Evolutionary conservation across 805 yeast species (phyloP).

Genomic region (Saccharomyces jurei): DNA sequence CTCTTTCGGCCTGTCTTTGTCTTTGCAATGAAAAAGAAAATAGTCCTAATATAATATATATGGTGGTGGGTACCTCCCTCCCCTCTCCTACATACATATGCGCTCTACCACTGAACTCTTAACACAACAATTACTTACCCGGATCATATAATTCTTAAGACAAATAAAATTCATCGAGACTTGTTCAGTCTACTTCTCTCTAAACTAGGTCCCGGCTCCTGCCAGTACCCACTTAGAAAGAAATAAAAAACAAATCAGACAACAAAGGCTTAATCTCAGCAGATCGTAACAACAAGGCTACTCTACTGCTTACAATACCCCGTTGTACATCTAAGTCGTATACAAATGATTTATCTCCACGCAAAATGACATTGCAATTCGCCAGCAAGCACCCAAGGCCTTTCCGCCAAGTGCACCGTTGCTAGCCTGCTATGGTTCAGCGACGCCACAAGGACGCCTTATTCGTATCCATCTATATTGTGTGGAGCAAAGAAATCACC

Average conservation of each 20-base stretch:
- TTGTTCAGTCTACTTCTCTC: constrained; percentile 2
- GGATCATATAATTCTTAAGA: neutral
- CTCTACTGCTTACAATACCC: constrained; percentile 44
- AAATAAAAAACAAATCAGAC: constrained; percentile 10
- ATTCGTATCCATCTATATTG: constrained; percentile 37
- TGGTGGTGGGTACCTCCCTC: no score
- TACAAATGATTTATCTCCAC: constrained; percentile 42
- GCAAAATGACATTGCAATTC: constrained; percentile 38
- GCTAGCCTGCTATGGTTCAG: constrained; percentile 37
- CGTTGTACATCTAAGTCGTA: constrained; percentile 40
- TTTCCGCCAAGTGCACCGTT: constrained; percentile 33
- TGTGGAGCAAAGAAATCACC: constrained; percentile 37
- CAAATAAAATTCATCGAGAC: neutral
- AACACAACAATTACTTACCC: neutral
- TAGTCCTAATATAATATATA: no score
- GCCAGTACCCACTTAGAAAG: constrained; percentile 6
- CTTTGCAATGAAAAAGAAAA: neutral
- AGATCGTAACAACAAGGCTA: constrained; percentile 48
- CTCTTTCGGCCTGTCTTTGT: neutral
- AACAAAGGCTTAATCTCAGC: constrained; percentile 33
- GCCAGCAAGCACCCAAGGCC: constrained; percentile 36
- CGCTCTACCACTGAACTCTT: no score
- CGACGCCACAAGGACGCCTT: constrained; percentile 35
- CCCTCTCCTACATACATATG: no score
- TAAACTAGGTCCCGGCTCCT: constrained; percentile 7